Evolutionary conservation across 257 asterid genomes (phyloP).

Genomic region (Ballota nigra): DNA sequence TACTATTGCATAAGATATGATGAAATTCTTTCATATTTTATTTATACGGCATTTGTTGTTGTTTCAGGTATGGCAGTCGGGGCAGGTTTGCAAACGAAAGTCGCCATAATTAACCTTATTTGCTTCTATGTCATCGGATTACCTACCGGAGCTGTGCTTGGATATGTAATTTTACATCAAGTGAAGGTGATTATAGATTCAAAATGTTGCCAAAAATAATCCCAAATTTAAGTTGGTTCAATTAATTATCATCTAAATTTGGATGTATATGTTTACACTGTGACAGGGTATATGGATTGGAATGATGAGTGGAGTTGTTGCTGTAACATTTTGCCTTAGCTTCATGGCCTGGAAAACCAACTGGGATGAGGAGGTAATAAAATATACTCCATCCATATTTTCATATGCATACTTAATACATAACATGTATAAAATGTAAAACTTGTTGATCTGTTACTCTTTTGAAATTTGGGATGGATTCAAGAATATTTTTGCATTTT

Average conservation of each 20-base stretch:
- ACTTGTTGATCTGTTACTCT: too few species aligned
- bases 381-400: too few species aligned
- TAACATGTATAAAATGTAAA: too few species aligned
- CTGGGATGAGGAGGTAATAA: constrained; percentile 58
- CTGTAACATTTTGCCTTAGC: constrained; percentile 51
- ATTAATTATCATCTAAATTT: background rate
- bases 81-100: constrained; percentile 42
- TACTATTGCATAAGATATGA: too few species aligned
- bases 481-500: too few species aligned
- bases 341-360: constrained; percentile 67
- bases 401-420: too few species aligned
- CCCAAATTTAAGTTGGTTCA: background rate
- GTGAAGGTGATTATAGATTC: constrained; percentile 21
- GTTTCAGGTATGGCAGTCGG: constrained; percentile 47
- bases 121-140: constrained; percentile 41
- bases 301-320: constrained; percentile 52
- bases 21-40: background rate
- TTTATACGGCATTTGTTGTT: background rate
- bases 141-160: constrained; percentile 43
- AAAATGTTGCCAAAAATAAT: background rate
- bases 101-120: constrained; percentile 37
- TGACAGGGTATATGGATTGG: constrained; percentile 80
- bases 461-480: too few species aligned
- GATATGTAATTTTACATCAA: constrained; percentile 29
- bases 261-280: background rate